Evolutionary conservation across 805 yeast species (phyloP).

Genomic region (Kluyveromyces lactis): DNA sequence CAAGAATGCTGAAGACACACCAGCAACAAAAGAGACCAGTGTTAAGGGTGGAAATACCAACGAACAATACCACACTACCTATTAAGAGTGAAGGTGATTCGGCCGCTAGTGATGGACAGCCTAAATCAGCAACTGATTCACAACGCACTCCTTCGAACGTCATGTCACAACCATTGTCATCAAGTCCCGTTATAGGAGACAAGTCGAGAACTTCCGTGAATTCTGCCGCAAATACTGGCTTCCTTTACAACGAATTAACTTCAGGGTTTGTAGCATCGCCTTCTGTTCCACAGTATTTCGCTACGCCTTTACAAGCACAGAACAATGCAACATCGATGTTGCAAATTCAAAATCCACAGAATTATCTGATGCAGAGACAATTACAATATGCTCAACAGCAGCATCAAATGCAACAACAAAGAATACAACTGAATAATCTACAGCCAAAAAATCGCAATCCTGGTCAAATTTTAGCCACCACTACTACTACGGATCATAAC

Average conservation of each 20-base stretch:
- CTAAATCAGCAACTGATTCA: conserved; percentile 1
- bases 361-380: conserved; percentile 14
- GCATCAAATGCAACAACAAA: conserved; percentile 12
- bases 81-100: conserved; percentile 28
- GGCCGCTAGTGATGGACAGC: conserved; percentile 23
- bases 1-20: conserved; percentile 8
- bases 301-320: conserved; percentile 26
- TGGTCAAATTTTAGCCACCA: not conserved
- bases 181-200: conserved; percentile 4
- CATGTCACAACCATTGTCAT: conserved; percentile 1
- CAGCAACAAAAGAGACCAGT: conserved; percentile 40
- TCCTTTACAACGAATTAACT: conserved; percentile 16
- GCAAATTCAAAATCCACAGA: conserved; percentile 12
- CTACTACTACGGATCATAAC: conserved; percentile 1
- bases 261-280: conserved; percentile 25
- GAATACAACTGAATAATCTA: conserved; percentile 13
- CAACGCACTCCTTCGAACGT: conserved; percentile 3
- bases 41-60: conserved; percentile 58
- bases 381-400: conserved; percentile 19
- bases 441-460: conserved; percentile 9
- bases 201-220: conserved; percentile 1
- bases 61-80: conserved; percentile 29
- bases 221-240: conserved; percentile 4
- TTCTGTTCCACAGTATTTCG: conserved; percentile 26
- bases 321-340: conserved; percentile 21